These are phyloP conservation scores for Lecanosticta acicola DNA, from an alignment of 2,329 filamentous ascomycete species.

Conservation along the genomic window DNA sequence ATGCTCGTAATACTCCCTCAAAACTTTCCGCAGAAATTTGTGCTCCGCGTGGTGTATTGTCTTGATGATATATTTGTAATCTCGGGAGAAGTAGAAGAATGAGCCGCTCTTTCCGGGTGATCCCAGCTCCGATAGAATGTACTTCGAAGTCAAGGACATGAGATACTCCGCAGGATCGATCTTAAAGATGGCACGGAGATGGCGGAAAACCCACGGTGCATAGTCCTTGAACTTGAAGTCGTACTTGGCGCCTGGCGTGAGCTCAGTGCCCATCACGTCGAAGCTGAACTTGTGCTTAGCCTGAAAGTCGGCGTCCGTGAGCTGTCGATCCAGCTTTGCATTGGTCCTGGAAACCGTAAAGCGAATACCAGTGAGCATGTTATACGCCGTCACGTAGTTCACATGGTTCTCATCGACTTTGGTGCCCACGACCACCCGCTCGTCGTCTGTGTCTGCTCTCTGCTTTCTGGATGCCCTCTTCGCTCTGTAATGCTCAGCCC, in stretches of 20 bases:
- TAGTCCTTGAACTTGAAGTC: conserved; percentile 99
- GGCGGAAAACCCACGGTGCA: conserved; percentile 98
- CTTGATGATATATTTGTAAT: conserved; percentile 99
- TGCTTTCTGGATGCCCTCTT: conserved; percentile 84
- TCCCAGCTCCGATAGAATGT: conserved; percentile 93
- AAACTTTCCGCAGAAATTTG: conserved; percentile 75
- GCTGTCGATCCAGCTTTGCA: conserved; percentile 84
- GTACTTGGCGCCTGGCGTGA: conserved; percentile 97
- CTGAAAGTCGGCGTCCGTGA: conserved; percentile 88
- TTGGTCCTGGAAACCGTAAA: conserved; percentile 95
- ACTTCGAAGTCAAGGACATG: conserved; percentile 96
- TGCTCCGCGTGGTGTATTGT: conserved; percentile 96
- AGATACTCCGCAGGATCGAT: conserved; percentile 96
- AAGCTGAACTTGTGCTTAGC: conserved; percentile 97
- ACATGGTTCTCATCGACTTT: conserved; percentile 92
- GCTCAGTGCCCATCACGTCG: conserved; percentile 94
- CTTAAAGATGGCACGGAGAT: conserved; percentile 78
- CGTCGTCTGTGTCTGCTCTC: conserved; percentile 83
- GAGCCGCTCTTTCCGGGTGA: conserved; percentile 97
- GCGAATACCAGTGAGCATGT: conserved; percentile 98
- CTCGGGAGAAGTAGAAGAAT: conserved; percentile 98
- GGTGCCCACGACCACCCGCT: conserved; percentile 84
- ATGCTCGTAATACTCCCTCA: conserved; percentile 90
- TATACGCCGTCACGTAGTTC: conserved; percentile 97
- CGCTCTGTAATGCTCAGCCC: conserved; percentile 88